These are phyloP conservation scores for Penicillium sp. DNA, from an alignment of 2,329 filamentous ascomycete genomes.

Conservation along the genomic window DNA sequence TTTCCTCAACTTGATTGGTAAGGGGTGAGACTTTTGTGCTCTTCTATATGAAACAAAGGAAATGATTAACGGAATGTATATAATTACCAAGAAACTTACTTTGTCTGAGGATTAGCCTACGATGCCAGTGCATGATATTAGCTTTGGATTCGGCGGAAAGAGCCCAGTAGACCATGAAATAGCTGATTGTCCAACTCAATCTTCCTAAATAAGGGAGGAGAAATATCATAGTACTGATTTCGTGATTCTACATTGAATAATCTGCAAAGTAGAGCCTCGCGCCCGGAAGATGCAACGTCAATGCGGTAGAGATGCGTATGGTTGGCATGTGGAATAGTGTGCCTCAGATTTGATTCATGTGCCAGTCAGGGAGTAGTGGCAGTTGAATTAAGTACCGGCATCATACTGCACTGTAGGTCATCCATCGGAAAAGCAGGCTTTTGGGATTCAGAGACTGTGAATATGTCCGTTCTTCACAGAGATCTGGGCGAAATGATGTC, in stretches of 20 bases:
- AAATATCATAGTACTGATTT: neutral
- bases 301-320: neutral
- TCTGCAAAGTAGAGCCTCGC: neutral
- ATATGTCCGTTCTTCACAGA: neutral
- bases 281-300: neutral
- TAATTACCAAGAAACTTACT: neutral
- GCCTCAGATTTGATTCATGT: neutral
- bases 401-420: neutral
- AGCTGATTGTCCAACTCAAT: neutral
- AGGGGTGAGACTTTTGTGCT: neutral
- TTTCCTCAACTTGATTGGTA: constrained; percentile 26
- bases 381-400: neutral
- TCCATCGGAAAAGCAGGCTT: neutral
- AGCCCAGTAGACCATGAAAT: neutral
- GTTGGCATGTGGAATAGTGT: neutral
- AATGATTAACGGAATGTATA: neutral
- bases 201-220: neutral
- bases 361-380: neutral
- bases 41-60: neutral
- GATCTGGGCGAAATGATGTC: neutral
- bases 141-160: neutral
- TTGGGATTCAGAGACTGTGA: neutral
- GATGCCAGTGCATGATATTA: neutral
- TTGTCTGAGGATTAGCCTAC: neutral
- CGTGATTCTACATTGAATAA: neutral